Evolutionary conservation across 2,329 filamentous ascomycete species (phyloP).

Genomic region (Colletotrichum sp.): DNA sequence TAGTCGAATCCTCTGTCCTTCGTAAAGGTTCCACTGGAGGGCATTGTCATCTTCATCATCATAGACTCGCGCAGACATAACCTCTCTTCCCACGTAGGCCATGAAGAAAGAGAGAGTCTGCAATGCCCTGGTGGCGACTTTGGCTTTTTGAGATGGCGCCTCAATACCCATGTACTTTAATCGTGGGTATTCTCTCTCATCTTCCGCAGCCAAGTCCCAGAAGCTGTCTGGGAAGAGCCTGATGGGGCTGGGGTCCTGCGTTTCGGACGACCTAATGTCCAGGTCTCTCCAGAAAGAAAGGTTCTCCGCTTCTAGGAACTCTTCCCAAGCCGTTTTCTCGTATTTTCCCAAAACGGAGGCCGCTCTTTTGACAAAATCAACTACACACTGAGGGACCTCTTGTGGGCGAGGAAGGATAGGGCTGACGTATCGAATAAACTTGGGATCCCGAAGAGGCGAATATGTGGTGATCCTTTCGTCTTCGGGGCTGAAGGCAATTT

Average conservation of each 20-base stretch:
- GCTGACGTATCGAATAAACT: not conserved
- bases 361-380: not conserved
- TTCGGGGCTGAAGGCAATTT: too few relatives aligned
- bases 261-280: not conserved
- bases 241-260: fast-evolving
- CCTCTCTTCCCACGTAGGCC: not conserved
- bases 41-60: too few relatives aligned
- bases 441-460: not conserved
- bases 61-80: not conserved
- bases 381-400: not conserved
- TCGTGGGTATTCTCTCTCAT: not conserved
- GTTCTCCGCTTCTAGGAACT: not conserved
- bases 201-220: not conserved
- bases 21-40: fast-evolving
- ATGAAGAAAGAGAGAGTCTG: not conserved
- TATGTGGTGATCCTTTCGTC: too few relatives aligned
- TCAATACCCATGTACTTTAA: too few relatives aligned
- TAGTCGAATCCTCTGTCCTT: not conserved
- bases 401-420: not conserved
- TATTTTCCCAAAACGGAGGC: too few relatives aligned
- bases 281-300: not conserved
- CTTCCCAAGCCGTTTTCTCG: too few relatives aligned
- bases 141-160: fast-evolving
- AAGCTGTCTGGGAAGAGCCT: not conserved
- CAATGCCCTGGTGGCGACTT: not conserved